Evolutionary conservation across 1,284 basidiomycete species (phyloP).

Genomic region (Papiliotrema flavescens): DNA sequence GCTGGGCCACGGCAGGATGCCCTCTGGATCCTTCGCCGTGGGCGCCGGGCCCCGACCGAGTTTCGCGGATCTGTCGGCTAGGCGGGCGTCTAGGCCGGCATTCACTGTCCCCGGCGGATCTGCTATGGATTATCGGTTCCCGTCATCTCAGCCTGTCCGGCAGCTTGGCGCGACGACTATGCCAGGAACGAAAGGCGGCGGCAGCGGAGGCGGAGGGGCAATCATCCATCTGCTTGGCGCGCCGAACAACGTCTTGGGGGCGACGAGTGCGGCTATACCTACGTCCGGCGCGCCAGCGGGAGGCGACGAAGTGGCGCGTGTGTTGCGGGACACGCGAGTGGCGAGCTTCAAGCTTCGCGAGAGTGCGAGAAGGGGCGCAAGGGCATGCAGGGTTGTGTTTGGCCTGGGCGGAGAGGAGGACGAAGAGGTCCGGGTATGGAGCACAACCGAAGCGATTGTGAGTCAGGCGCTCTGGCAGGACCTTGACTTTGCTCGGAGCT

Average conservation of each 20-base stretch:
- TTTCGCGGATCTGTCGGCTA: constrained; percentile 32
- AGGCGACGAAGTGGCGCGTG: not conserved
- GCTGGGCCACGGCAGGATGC: constrained; percentile 14
- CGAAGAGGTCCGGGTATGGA: constrained; percentile 27
- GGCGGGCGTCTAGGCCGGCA: constrained; percentile 28
- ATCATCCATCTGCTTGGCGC: constrained; percentile 39
- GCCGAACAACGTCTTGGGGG: constrained; percentile 21
- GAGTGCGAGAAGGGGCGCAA: not conserved
- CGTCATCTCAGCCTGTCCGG: constrained; percentile 27
- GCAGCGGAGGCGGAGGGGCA: constrained; percentile 11
- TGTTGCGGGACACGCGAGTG: not conserved
- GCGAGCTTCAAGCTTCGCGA: not conserved
- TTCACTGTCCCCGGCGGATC: constrained; percentile 1
- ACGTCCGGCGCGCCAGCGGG: not conserved
- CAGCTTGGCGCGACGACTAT: not conserved
- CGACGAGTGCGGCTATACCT: constrained; percentile 15
- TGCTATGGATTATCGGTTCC: constrained; percentile 28
- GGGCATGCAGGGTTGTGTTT: not conserved
- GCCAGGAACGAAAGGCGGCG: constrained; percentile 9
- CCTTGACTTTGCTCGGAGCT: not conserved
- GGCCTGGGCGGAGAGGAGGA: not conserved
- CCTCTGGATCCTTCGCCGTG: constrained; percentile 6
- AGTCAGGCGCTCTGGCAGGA: constrained; percentile 6
- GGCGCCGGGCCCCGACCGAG: constrained; percentile 19
- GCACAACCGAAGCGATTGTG: constrained; percentile 34